Evolutionary conservation across 164 flowering plant species (phyloP), one percentile per base, ranked within the genome.

Genomic region (Tetrastigma voinierianum): DNA sequence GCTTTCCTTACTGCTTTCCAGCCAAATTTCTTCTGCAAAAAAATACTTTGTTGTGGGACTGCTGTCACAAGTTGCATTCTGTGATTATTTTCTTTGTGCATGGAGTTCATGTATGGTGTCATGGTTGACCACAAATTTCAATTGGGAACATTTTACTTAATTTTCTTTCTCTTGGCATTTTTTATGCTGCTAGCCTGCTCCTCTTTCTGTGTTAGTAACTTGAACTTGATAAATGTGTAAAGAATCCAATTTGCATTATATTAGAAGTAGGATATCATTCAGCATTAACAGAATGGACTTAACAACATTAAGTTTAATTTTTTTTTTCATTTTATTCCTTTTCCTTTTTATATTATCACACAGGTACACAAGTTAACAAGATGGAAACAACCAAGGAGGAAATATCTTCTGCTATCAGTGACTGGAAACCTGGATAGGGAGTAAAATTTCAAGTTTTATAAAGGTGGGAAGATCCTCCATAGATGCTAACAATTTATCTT

Each of bases 401-500:
- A 25, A 25, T 25, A 25, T 25, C 40, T 25, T 25, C 40, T 25
- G 58, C 46, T 58, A 46, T 62, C 56, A 19, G 9, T 51, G 17
- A 21, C 60, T 32, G 53, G 18, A 64, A 47, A 45, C 32, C 47
- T 55, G 24, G 61, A 52, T 1, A 59, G 11, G 51, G 52, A 19
- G 52, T 56, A 64, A 69, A 58, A 61, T 61, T 19, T 60, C 46
- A 56, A 25, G 23, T 57, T 59, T 45, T n/a, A 62, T 8, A 11
- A 64, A 57, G 43, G 9, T 59, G 25, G 15, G 46, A 62, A 55
- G 66, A 54, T 70, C 51, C 40, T 63, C n/a, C 14, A 24, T 15
- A n/a, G n/a, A n/a, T 70, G 51, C 43, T 65, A 24, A 51, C 47
- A 51, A 12, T 58, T 55, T 59, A 52, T 52, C 32, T 10, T 23